Evolutionary conservation across 2,329 filamentous ascomycete species (phyloP), one percentile per base, ranked within the genome.

Genomic region (Apiospora arundinis): DNA sequence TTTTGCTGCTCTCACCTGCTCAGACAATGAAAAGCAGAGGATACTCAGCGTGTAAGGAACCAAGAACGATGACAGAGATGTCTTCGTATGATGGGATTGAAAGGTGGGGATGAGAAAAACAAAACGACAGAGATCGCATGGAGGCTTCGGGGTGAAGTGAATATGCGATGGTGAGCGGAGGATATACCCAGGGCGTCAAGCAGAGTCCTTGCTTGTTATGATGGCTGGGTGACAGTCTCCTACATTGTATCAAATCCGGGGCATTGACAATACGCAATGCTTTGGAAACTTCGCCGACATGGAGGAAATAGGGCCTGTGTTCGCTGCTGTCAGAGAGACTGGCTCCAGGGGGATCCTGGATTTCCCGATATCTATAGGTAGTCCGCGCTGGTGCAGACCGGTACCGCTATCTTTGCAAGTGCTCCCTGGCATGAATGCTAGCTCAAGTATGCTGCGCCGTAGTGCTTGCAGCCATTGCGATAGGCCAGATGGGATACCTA

Each of bases 361-460:
- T n/a, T 21, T 63, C 18, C 18, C 21, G 5, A 12, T 28, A 40
- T 12, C 4, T 14, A 18, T n/a, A 37, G 28, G 7, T 18, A 60
- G 6, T 60, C 21, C 8, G 52, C 52, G 52, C 28, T 16, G 18
- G 52, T 18, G 18, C 12, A 60, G 52, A 12, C 3, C 52, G 28
- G 28, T 11, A 37, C 8, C 52, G 8, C 28, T n/a, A 40, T 40
- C 65, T 71, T 21, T 16, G 21, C 32, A 6, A 66, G 40, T 42
- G 4, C 12, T 45, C 2, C 2, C 25, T 12, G 23, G 32, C 4
- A 21, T 32, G 9, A 14, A n/a, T 12, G 32, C 37, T 63, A 40
- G 56, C 28, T 18, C 18, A n/a, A n/a, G 56, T 32, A 63, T 40
- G 56, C 56, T 63, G 56, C 56, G 56, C 56, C 56, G 56, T 40